Evolutionary conservation across 768 basidiomycete genomes (phyloP), one percentile per base, ranked within the genome.

Genomic region (Collybiopsis luxurians): DNA sequence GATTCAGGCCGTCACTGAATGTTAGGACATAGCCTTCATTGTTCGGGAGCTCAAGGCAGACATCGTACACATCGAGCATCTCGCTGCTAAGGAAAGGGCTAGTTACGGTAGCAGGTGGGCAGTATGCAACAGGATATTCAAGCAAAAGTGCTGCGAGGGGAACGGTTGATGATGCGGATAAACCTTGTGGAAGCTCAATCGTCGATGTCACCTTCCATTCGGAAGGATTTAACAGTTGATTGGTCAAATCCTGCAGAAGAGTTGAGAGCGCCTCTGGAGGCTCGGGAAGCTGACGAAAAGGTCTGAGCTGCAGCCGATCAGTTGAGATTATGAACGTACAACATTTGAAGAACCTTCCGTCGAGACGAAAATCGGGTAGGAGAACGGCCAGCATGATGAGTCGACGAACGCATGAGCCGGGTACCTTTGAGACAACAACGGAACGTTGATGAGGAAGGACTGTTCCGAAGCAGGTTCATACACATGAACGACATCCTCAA

Each of bases 81-180:
- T 75, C 72, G 19, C 77, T 65, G 45, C 69, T 68, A n/a, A 87
- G 74, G 62, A 79, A 83, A 7, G 62, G 65, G 52, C 72, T 67
- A 0, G 60, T 59, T 4, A 65, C 46, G 49, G 85, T 85, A 23
- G 78, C 75, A 31, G 43, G 26, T 28, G 54, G 54, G 21, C 54
- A 55, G 48, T 78, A 79, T n/a, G 75, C 77, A 9, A 86, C 77
- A 9, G 81, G 80, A 61, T 87, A 88, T 57, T 85, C 85, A 31
- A 87, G 77, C 24, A 87, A 65, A 7, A 84, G 58, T 1, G 76
- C 86, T 3, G 86, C 83, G 4, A 88, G 71, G 13, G 86, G 79
- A 40, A 88, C 69, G 1, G 73, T 67, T 13, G 50, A 46, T 21
- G 11, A n/a, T 15, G 57, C 27, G 7, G 47, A 31, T 15, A 61